Evolutionary conservation across 371 early-diverging fungal species (phyloP), one percentile per base, ranked within the genome.

Genomic region (Lichtheimia ramosa): DNA sequence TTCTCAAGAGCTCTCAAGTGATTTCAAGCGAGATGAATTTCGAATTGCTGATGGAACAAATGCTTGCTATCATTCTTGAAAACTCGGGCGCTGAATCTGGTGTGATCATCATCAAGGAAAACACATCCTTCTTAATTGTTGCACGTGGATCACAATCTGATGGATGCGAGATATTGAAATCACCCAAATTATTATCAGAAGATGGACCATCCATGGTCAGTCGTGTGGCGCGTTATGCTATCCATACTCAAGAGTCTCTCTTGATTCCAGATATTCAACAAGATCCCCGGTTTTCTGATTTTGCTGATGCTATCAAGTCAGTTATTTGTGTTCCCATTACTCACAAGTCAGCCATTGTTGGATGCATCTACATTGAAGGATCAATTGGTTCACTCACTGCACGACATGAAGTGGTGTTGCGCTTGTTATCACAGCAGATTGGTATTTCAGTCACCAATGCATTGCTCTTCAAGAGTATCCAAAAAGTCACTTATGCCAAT

Each of bases 361-460:
- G 86, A 1, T 82, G 82, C 5, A 71, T 85, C 40, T 85, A 82
- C 62, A 85, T 85, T 68, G 84, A 85, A 58, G 74, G 72, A 12
- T 78, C 77, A 2, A 65, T 75, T 2, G 76, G 84, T 0, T 77
- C 79, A 4, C 62, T 85, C 48, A 82, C 84, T 0, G 71, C 74
- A 49, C 74, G 83, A 21, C 74, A 83, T 59, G 75, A 82, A 67
- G 63, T 76, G 3, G 83, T 83, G 0, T 58, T 85, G 55, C 75
- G 80, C 5, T 54, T 83, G 7, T 48, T 85, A 14, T 83, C 83
- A 1, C 83, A 83, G 53, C 86, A 85, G 46, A 69, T 85, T 13
- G 86, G 86, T 16, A 83, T 83, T 48, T 82, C 83, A 3, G 76
- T 85, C 13, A 83, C 86, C 48, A 85, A 85, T 49, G 86, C 84